These are phyloP conservation scores for Geum urbanum DNA, from an alignment of 306 rosid genomes.

Conservation along the genomic window DNA sequence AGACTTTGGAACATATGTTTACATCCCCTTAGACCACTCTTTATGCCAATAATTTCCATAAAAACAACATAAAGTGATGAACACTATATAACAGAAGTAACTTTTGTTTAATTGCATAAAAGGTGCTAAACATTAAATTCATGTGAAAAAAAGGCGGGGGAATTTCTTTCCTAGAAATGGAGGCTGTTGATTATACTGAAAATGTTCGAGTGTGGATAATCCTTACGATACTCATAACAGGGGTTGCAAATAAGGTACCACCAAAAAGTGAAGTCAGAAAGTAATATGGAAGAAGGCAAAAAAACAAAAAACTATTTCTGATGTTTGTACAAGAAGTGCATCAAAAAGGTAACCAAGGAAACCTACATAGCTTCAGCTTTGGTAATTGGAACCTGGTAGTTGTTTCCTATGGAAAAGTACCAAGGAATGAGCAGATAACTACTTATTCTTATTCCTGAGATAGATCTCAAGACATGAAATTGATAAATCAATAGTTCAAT, in stretches of 20 bases:
- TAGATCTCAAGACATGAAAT: neutral
- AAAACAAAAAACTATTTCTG: neutral
- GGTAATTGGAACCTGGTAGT: neutral
- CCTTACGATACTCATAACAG: neutral
- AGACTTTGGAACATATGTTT: too few relatives aligned
- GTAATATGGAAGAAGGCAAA: neutral
- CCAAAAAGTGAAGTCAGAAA: neutral
- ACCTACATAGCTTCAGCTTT: neutral
- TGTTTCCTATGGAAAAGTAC: neutral
- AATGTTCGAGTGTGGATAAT: neutral
- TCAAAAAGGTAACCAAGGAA: neutral
- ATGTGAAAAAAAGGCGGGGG: neutral
- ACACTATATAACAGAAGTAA: neutral
- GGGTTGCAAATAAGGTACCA: too few relatives aligned
- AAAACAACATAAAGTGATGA: neutral
- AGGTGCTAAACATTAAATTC: neutral
- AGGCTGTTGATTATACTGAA: neutral
- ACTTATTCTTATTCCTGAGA: neutral
- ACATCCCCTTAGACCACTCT: too few relatives aligned
- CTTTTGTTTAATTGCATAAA: neutral
- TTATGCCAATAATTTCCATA: too few relatives aligned
- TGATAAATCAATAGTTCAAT: neutral
- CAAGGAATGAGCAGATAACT: neutral
- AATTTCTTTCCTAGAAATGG: neutral
- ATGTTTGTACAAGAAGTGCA: neutral